Evolutionary conservation across 78 protist species (phyloP), one percentile per base, ranked within the genome.

Genomic region (Paratrimastix pyriformis): DNA sequence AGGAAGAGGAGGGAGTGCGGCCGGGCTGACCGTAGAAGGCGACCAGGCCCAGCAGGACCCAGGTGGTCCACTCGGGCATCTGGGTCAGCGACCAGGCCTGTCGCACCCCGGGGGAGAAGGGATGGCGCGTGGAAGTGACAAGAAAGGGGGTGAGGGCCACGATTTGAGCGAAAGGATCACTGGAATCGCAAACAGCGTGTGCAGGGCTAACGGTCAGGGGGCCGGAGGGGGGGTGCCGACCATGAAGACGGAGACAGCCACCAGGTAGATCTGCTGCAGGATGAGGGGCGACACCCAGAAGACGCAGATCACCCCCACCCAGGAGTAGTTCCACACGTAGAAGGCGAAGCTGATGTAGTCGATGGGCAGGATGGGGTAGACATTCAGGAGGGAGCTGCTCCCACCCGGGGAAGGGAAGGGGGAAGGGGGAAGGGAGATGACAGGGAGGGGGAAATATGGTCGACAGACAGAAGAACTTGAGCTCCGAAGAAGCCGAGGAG

Each of bases 61-160:
- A 94, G 2, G 92, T 80, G 13, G 98, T 92, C 93, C 93, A 93
- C n/a, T 86, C 90, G n/a, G 96, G 94, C 43, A 93, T 52, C 30
- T 70, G 29, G 6, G 93, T 89, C 5, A 89, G 30, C 9, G 77
- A 54, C 68, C 88, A 82, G 0, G 92, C 92, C 71, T 75, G 5
- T 55, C 30, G 69, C 62, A 9, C 71, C 37, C 50, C 45, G 52
- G 2, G 48, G 32, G 48, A 1, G 11, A n/a, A 1, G 44, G 40
- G 65, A 52, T 8, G 8, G 37, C 13, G 39, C 46, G 21, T 39
- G 26, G n/a, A 9, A 0, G 71, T 38, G 18, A n/a, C n/a, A 78
- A 73, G 66, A 65, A 77, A 4, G 52, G 24, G 52, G 21, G 5
- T 54, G 52, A 57, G 57, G 30, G 35, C 77, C 2, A 6, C 39